Conservation (phyloP, 345 rosid species). For the Populus simonii region DNA sequence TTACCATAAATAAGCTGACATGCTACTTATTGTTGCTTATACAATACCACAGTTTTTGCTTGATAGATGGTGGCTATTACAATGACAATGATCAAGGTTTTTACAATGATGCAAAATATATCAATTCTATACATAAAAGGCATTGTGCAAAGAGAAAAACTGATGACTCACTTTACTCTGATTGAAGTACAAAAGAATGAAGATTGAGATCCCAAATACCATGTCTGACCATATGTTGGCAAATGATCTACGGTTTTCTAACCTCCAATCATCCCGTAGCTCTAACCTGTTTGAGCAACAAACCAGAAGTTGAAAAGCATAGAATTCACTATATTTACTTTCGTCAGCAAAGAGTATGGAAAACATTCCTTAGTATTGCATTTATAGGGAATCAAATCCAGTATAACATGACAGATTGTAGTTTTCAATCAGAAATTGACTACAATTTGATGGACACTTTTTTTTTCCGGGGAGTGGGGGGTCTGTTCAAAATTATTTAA, state of each 20-base stretch:
- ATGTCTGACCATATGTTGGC: constrained; percentile 95
- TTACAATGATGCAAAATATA: background rate
- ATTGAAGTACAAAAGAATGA: constrained; percentile 73
- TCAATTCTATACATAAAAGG: background rate
- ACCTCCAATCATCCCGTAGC: constrained; percentile 76
- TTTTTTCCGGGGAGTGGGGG: background rate
- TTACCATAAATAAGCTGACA: background rate
- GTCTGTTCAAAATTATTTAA: background rate
- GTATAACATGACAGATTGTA: background rate
- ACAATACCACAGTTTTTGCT: background rate
- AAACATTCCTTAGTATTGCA: background rate
- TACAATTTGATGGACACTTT: background rate
- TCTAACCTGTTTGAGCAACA: constrained; percentile 62
- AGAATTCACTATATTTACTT: background rate
- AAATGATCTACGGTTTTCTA: constrained; percentile 86
- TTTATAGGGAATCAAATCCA: background rate
- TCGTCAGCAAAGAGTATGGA: background rate
- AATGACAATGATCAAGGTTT: background rate
- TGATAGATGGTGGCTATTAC: constrained; percentile 2
- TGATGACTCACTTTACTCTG: constrained; percentile 66
- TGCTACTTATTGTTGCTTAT: background rate
- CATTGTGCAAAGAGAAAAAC: background rate
- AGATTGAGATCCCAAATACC: constrained; percentile 82
- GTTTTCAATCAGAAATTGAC: background rate
- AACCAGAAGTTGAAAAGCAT: constrained; percentile 12